Conservation (phyloP, 2,329 filamentous ascomycete genomes). For the Hypoxylon sp. region DNA sequence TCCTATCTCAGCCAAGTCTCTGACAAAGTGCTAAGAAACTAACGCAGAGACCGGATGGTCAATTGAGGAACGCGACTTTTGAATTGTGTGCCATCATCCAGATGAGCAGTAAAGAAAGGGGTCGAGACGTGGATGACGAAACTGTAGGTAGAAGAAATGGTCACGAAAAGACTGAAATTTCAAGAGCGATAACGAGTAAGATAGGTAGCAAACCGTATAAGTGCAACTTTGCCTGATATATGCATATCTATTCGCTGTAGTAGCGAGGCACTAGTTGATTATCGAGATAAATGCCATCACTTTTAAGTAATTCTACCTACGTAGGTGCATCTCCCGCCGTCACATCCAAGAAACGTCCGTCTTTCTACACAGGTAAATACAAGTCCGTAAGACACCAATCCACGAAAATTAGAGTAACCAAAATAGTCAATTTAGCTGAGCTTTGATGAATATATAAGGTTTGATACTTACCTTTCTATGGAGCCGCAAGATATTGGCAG, state of each 20-base stretch:
- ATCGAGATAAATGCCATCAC: slow-evolving; percentile 2
- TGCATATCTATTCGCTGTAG: not conserved
- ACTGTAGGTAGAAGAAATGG: not conserved
- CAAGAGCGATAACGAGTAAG: not conserved
- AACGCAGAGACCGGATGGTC: slow-evolving; percentile 2
- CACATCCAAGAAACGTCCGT: slow-evolving; percentile 3
- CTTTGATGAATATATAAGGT: not conserved
- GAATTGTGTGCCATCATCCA: not conserved
- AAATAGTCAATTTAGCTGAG: not conserved
- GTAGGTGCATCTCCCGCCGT: not conserved
- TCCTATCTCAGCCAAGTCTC: slow-evolving; percentile 32
- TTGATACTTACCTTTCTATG: slow-evolving; percentile 23
- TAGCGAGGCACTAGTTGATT: slow-evolving; percentile 19
- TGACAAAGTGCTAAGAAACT: slow-evolving; percentile 11
- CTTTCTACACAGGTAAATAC: not conserved
- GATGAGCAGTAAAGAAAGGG: not conserved
- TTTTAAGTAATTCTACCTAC: slow-evolving; percentile 1
- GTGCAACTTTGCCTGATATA: slow-evolving; percentile 3
- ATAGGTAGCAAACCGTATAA: slow-evolving; percentile 16
- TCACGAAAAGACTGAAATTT: slow-evolving; percentile 8
- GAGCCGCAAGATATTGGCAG: slow-evolving; percentile 33
- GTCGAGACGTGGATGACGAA: not conserved
- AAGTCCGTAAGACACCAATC: not conserved
- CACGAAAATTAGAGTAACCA: not conserved
- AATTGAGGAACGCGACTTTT: not conserved